Evolutionary conservation across 345 rosid genomes (phyloP), one percentile per base, ranked within the genome.

Genomic region (Euphorbia lathyris): DNA sequence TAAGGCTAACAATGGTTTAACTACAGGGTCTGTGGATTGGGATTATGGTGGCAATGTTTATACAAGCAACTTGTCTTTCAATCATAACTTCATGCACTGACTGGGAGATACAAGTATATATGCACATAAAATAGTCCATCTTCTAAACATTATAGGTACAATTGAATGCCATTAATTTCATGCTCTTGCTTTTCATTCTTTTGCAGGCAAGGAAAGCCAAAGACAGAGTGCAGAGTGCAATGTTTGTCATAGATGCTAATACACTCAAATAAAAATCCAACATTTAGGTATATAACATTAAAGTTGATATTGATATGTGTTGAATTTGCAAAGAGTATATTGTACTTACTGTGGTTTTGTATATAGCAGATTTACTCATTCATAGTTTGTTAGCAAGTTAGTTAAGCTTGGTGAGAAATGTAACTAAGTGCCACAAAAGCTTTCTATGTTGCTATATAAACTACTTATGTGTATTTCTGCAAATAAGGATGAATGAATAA

Each of bases 191-290:
- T 19, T 57, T 45, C 17, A 0, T 26, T 40, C 11, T 38, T 9
- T 50, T 55, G 34, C 60, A 70, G 74, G 66, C 67, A 25, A 62
- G 19, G 60, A 61, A 61, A 50, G 74, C 74, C 23, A 50, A 26
- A 1, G 60, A 70, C 23, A 34, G 67, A 29, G 67, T 60, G 25
- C 3, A 32, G 27, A 36, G 25, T 34, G 36, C 58, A 22, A 51
- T 70, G 16, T 6, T 60, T 7, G 27, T 38, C 19, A 63, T 13
- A 61, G 65, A 61, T 34, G 26, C 7, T 61, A 9, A 61, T 61
- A 9, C 42, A 5, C 40, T 34, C 26, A 19, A 20, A 61, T 16
- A 59, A 17, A n/a, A 27, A 59, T 12, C 1, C 3, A 1, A 59
- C 63, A 11, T 40, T 40, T 40, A 40, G n/a, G n/a, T n/a, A n/a